A percentile compares a stretch with the other conserved stretches of the same genome.
Evolutionary conservation across 192 early-diverging fungal species (phyloP).

Genomic region (Umbelopsis vinacea): DNA sequence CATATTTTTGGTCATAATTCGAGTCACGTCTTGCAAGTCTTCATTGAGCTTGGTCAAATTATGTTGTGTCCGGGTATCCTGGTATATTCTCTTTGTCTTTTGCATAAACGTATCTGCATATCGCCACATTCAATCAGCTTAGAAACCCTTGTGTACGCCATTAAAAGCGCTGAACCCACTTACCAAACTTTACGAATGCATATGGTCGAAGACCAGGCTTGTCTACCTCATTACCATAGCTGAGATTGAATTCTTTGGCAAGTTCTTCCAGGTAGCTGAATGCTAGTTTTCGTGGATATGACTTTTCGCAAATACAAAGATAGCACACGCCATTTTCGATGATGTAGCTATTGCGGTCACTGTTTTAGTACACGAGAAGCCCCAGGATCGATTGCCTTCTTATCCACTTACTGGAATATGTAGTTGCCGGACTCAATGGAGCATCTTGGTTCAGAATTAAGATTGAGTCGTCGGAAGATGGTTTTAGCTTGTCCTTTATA

Average conservation of each 20-base stretch:
- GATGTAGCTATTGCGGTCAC: slow-evolving; percentile 70
- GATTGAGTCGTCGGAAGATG: slow-evolving; percentile 87
- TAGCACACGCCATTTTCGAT: slow-evolving; percentile 95
- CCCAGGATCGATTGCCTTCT: not conserved
- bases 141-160: not conserved
- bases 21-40: slow-evolving; percentile 93
- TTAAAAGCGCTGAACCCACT: slow-evolving; percentile 1
- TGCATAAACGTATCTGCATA: slow-evolving; percentile 93
- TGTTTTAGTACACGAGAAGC: not conserved
- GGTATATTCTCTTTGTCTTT: slow-evolving; percentile 95
- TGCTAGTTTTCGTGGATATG: slow-evolving; percentile 90
- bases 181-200: slow-evolving; percentile 97
- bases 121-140: not conserved
- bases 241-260: slow-evolving; percentile 90
- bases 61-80: slow-evolving; percentile 90
- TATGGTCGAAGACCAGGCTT: slow-evolving; percentile 87
- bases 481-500: slow-evolving; percentile 93
- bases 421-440: slow-evolving; percentile 93
- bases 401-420: slow-evolving; percentile 77
- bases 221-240: slow-evolving; percentile 90
- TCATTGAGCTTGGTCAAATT: slow-evolving; percentile 94
- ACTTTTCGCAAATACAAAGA: slow-evolving; percentile 90
- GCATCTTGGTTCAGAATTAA: slow-evolving; percentile 87
- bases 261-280: slow-evolving; percentile 97
- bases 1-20: slow-evolving; percentile 99